phyloP scores from a whole-genome alignment of 1,284 basidiomycete species.

The Leccinum solheimii region DNA sequence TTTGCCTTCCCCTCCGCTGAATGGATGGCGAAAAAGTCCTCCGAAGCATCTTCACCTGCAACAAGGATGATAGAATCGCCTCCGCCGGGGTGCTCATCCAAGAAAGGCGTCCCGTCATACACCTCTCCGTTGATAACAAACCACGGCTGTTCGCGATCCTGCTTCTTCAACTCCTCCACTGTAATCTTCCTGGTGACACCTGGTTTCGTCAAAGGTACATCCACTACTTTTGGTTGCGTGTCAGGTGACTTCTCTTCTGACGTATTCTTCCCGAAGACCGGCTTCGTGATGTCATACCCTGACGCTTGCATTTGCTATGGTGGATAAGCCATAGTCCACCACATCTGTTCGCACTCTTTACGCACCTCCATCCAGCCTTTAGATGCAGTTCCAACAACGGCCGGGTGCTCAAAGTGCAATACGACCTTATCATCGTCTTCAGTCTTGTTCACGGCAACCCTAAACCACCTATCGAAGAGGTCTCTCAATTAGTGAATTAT shows the following conservation, averaged over 20 bases:
- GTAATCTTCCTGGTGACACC: conserved; percentile 47
- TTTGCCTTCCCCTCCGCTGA: conserved; percentile 50
- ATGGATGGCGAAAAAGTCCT: conserved; percentile 63
- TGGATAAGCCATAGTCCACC: conserved; percentile 2
- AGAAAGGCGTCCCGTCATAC: conserved; percentile 54
- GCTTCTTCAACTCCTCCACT: conserved; percentile 46
- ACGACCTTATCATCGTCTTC: conserved; percentile 28
- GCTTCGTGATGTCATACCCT: conserved; percentile 48
- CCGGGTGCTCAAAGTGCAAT: conserved; percentile 64
- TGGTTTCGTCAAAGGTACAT: conserved; percentile 42
- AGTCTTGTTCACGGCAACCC: conserved; percentile 50
- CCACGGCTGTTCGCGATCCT: conserved; percentile 53
- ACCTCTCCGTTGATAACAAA: conserved; percentile 62
- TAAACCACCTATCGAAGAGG: conserved; percentile 50
- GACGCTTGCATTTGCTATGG: conserved; percentile 47
- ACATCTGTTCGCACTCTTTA: neutral
- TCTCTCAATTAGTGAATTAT: neutral
- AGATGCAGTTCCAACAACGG: conserved; percentile 49
- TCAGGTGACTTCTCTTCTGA: conserved; percentile 2
- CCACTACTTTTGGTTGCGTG: conserved; percentile 9
- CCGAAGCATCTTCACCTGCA: conserved; percentile 63
- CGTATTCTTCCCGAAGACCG: conserved; percentile 36
- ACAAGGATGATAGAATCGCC: conserved; percentile 58
- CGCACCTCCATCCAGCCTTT: conserved; percentile 64
- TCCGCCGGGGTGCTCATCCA: conserved; percentile 66